Evolutionary conservation across 106 monocot genomes (phyloP), one percentile per base, ranked within the genome.

Genomic region (Amphibolis antarctica): DNA sequence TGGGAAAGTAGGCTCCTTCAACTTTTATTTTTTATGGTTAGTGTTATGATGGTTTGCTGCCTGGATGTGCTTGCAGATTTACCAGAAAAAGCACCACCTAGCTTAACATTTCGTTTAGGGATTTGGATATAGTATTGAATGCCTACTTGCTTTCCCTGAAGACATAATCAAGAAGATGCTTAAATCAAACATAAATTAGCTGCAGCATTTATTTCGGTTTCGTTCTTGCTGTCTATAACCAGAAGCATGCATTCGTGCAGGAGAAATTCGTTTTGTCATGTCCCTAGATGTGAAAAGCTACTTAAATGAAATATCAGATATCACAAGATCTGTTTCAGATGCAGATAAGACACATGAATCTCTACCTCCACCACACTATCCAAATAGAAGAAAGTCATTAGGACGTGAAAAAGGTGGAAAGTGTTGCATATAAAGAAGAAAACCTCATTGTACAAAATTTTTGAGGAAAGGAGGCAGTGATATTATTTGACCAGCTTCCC

Each of bases 191-290:
- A n/a, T n/a, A n/a, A n/a, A n/a, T 36, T 9, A 21, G 1, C 24
- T 23, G 9, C 20, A 23, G 20, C 4, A 21, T 1, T 59, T 13
- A 17, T 15, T 30, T 31, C 31, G 25, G 5, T 1, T 31, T 17
- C 15, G 9, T 49, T 49, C 9, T 29, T 59, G 31, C 22, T 25
- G 14, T 12, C 27, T 3, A 17, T 28, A n/a, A 46, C 46, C 26
- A 26, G 12, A 45, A 4, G 20, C 46, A 20, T 49, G 19, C 17
- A 36, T 23, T 71, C 22, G 59, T 85, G 28, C 77, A 92, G 92
- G 92, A 72, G 92, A 92, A 73, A 86, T 92, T 72, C 67, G 58
- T 60, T 83, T 92, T 55, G 27, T 13, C 9, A 64, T 92, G 64
- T 79, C 73, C 3, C 65, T 92, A 47, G 69, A 74, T n/a, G 74